Percentiles rank a stretch among this genome's conserved stretches.
Conservation (phyloP, 2,329 filamentous ascomycete genomes). For the Colletotrichum echinochloae region DNA sequence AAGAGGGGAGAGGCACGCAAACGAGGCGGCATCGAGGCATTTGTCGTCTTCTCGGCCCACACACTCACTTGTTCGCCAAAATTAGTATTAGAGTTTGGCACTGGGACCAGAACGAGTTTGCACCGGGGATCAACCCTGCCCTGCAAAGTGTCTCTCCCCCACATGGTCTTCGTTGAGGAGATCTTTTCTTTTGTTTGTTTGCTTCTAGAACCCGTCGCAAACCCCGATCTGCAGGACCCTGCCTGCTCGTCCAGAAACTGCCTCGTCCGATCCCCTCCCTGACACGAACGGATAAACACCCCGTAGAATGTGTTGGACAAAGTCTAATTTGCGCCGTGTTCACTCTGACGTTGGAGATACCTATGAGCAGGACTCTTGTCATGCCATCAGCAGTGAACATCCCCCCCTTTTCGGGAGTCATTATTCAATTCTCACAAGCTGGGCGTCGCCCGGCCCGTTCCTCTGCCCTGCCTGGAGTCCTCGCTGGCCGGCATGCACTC, state of each 20-base stretch:
- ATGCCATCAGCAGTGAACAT: neutral
- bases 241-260: neutral
- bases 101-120: neutral
- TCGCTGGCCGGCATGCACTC: neutral
- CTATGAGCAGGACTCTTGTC: neutral
- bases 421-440: neutral
- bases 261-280: neutral
- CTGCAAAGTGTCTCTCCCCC: neutral
- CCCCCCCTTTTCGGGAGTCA: too few species aligned
- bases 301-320: neutral
- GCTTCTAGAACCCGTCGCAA: neutral
- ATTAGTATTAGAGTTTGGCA: constrained; percentile 2
- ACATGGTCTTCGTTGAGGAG: neutral
- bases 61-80: neutral
- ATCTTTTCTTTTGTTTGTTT: neutral
- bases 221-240: neutral
- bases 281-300: neutral
- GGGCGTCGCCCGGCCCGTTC: neutral
- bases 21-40: too few species aligned
- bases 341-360: neutral
- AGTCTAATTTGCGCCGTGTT: neutral
- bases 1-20: neutral
- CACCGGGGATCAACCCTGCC: neutral
- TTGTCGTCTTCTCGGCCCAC: neutral
- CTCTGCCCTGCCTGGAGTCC: neutral